Percentiles rank a stretch among this genome's conserved stretches.
These are phyloP conservation scores for Paraglomus occultum DNA, from an alignment of 192 early-diverging fungal genomes.

Conservation along the genomic window DNA sequence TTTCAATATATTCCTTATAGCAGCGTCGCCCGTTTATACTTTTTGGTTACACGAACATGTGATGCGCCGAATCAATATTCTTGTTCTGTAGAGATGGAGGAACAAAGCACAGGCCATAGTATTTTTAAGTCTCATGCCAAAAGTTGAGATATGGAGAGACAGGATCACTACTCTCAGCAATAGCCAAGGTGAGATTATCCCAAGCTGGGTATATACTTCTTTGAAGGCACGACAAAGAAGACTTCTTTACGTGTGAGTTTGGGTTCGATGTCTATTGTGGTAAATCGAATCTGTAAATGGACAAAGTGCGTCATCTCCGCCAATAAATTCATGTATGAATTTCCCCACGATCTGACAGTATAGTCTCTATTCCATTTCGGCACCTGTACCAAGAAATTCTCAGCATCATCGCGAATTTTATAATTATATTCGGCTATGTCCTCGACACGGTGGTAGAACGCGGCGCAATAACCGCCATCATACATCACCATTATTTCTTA, in stretches of 20 bases:
- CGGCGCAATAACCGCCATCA: no score
- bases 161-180: conserved; percentile 12
- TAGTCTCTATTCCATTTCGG: background rate
- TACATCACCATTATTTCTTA: no score
- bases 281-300: background rate
- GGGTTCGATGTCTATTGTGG: background rate
- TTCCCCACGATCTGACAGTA: background rate
- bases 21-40: no score
- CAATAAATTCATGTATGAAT: conserved; percentile 18
- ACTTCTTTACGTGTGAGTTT: background rate
- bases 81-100: background rate
- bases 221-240: background rate
- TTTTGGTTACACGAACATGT: no score
- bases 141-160: conserved; percentile 17
- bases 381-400: conserved; percentile 9
- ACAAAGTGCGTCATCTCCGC: background rate
- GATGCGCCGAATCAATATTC: no score
- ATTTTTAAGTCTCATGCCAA: conserved; percentile 10
- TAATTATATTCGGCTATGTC: no score
- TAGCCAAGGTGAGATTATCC: conserved; percentile 3
- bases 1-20: no score
- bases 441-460: no score
- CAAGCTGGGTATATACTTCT: conserved; percentile 2
- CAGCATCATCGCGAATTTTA: background rate
- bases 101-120: background rate